These are phyloP conservation scores for Cercospora canescens DNA, from an alignment of 2,329 filamentous ascomycete genomes.

Conservation along the genomic window DNA sequence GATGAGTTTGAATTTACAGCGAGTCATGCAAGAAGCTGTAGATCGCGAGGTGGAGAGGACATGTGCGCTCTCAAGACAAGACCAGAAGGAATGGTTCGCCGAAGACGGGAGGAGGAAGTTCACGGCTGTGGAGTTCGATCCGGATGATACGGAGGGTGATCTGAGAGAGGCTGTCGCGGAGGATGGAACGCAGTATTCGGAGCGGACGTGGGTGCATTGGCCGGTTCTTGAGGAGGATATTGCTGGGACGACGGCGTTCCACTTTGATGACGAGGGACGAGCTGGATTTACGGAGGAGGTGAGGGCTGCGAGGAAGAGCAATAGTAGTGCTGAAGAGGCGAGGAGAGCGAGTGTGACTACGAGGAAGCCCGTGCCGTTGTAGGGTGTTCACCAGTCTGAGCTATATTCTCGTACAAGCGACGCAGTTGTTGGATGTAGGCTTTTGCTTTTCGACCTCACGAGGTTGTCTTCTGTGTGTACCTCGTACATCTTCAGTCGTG, in stretches of 20 bases:
- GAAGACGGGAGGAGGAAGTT: slow-evolving; percentile 29
- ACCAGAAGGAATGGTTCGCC: background rate
- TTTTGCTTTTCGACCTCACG: no score
- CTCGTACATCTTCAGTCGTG: no score
- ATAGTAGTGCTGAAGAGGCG: background rate
- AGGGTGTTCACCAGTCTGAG: background rate
- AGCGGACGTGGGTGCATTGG: slow-evolving; percentile 49
- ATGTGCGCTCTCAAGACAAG: background rate
- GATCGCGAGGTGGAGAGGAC: slow-evolving; percentile 29
- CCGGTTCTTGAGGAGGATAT: slow-evolving; percentile 41
- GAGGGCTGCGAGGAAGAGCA: background rate
- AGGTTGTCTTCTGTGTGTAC: no score
- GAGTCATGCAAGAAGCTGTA: slow-evolving; percentile 37
- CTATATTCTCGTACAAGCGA: no score
- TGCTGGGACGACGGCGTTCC: slow-evolving; percentile 38
- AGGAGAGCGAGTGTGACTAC: background rate
- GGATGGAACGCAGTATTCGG: slow-evolving; percentile 44
- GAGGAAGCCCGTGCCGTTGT: background rate
- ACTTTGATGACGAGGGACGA: slow-evolving; percentile 22
- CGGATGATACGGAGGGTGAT: slow-evolving; percentile 42
- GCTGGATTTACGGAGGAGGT: background rate
- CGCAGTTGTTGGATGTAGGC: no score
- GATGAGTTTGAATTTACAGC: slow-evolving; percentile 27
- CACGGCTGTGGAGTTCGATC: slow-evolving; percentile 37
- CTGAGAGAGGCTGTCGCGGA: slow-evolving; percentile 33